Percentiles rank a stretch among this genome's conserved stretches.
Conservation (phyloP, 2,329 filamentous ascomycete species). For the Colletotrichum tabaci region DNA sequence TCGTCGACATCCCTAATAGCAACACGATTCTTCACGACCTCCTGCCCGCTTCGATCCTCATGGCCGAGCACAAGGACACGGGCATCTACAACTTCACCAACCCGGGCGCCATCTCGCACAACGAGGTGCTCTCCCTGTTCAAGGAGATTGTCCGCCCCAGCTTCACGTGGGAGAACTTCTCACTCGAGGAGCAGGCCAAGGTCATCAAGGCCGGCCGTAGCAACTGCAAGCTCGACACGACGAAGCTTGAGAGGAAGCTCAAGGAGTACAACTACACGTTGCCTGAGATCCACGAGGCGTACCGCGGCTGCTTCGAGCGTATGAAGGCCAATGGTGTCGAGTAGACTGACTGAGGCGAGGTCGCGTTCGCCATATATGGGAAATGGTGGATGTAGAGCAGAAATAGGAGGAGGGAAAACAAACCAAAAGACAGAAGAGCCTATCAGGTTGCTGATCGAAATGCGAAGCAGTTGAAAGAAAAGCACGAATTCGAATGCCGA, state of each 20-base stretch:
- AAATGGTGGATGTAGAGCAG: constrained; percentile 5
- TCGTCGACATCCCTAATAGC: constrained; percentile 79
- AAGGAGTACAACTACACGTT: constrained; percentile 71
- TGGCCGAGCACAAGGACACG: constrained; percentile 73
- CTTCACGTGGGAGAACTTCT: constrained; percentile 77
- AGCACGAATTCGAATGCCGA: constrained; percentile 11
- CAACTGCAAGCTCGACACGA: constrained; percentile 76
- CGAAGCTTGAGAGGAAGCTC: constrained; percentile 73
- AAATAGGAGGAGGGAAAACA: not conserved
- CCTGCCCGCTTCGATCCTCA: constrained; percentile 71
- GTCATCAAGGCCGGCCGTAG: constrained; percentile 77
- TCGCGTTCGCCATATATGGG: constrained; percentile 21
- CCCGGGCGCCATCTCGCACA: constrained; percentile 79
- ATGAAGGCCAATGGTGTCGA: constrained; percentile 71
- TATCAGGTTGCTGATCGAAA: not conserved
- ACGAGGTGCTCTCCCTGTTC: constrained; percentile 76
- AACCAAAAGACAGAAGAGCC: not conserved
- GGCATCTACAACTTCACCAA: constrained; percentile 81
- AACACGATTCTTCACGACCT: constrained; percentile 77
- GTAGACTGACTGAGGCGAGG: constrained; percentile 50
- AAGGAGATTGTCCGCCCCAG: constrained; percentile 73
- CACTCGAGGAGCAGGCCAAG: constrained; percentile 75
- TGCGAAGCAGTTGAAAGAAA: not conserved
- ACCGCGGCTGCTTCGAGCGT: constrained; percentile 73
- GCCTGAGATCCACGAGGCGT: constrained; percentile 74